These are phyloP conservation scores for Schoenoplectus triqueter DNA, from an alignment of 202 grass and related monocot species.

Conservation along the genomic window DNA sequence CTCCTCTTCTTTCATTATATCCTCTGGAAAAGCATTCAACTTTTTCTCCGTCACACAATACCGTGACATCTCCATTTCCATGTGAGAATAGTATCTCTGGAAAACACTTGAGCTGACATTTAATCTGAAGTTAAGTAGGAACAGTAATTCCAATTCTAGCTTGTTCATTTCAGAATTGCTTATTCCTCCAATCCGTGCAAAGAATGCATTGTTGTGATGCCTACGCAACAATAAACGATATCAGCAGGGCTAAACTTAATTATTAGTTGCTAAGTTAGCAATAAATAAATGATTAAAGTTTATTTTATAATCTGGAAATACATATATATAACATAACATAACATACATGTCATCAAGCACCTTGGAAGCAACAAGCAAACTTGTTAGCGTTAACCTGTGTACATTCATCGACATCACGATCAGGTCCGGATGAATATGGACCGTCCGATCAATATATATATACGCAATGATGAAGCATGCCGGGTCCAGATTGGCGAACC, in stretches of 20 bases:
- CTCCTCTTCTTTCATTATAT: constrained; percentile 16
- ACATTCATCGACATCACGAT: constrained; percentile 73
- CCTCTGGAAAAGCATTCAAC: background rate
- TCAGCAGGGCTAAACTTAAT: background rate
- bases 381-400: constrained; percentile 72
- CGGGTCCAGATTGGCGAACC: constrained; percentile 61
- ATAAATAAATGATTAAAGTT: background rate
- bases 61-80: constrained; percentile 54
- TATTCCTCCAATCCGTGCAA: constrained; percentile 87
- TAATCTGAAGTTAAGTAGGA: constrained; percentile 67
- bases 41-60: background rate
- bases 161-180: constrained; percentile 85
- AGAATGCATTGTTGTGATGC: constrained; percentile 97
- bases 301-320: background rate
- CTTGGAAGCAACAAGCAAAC: constrained; percentile 90
- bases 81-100: constrained; percentile 61
- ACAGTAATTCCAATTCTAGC: constrained; percentile 84
- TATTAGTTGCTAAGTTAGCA: background rate
- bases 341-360: constrained; percentile 85
- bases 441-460: constrained; percentile 67
- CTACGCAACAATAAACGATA: constrained; percentile 42
- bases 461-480: constrained; percentile 83
- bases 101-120: constrained; percentile 55
- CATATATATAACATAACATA: background rate
- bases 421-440: constrained; percentile 59